A percentile compares a stretch with the other conserved stretches of the same genome.
These are phyloP conservation scores for Sarcomyxa edulis DNA, from an alignment of 768 basidiomycete species.

Conservation along the genomic window DNA sequence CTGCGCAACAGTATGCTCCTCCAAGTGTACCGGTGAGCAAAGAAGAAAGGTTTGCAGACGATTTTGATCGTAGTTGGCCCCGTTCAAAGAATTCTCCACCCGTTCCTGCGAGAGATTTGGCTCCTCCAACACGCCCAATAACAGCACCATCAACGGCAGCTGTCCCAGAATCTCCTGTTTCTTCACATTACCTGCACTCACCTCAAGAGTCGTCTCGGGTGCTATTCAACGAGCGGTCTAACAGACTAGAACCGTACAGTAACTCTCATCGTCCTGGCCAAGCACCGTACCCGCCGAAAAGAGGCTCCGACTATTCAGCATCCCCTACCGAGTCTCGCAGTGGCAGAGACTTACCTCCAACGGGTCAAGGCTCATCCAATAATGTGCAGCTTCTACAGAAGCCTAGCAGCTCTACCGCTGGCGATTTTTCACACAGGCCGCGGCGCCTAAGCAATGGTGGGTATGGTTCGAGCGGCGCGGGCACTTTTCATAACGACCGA, in stretches of 20 bases:
- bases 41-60: slow-evolving; percentile 87
- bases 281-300: slow-evolving; percentile 37
- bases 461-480: slow-evolving; percentile 17
- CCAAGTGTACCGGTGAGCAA: slow-evolving; percentile 57
- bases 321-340: slow-evolving; percentile 35
- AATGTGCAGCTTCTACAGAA: slow-evolving; percentile 63
- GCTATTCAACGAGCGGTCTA: slow-evolving; percentile 95
- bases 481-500: slow-evolving; percentile 11
- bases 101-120: slow-evolving; percentile 35
- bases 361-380: slow-evolving; percentile 29
- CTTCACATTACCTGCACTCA: slow-evolving; percentile 34
- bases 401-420: slow-evolving; percentile 15
- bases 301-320: slow-evolving; percentile 35
- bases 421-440: slow-evolving; percentile 22
- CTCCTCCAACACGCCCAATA: slow-evolving; percentile 16
- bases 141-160: slow-evolving; percentile 15
- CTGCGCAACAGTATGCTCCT: too few relatives aligned
- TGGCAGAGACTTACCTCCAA: slow-evolving; percentile 40
- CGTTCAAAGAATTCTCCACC: slow-evolving; percentile 52
- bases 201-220: slow-evolving; percentile 61
- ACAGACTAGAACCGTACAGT: slow-evolving; percentile 80
- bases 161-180: slow-evolving; percentile 26
- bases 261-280: slow-evolving; percentile 37
- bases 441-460: slow-evolving; percentile 25
- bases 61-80: slow-evolving; percentile 98